A percentile compares a stretch with the other conserved stretches of the same genome.
Evolutionary conservation across 345 rosid species (phyloP).

Genomic region (Boechera divaricarpa): DNA sequence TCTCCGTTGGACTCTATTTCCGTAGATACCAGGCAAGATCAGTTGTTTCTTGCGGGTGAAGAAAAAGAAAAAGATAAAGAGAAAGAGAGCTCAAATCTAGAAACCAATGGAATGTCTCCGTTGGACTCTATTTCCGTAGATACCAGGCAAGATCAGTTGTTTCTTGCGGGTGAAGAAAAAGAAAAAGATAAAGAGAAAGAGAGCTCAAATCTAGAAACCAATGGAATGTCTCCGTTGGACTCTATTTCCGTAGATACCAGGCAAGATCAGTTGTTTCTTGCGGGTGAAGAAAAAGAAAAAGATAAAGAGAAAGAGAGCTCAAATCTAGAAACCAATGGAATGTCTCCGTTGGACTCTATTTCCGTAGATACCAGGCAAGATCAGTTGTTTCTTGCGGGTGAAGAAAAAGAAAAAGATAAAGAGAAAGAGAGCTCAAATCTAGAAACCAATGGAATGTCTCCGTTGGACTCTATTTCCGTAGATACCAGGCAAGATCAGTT

Average conservation of each 20-base stretch:
- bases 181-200: conserved; percentile 1
- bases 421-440: background rate
- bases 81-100: background rate
- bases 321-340: conserved; percentile 21
- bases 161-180: conserved; percentile 7
- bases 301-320: conserved; percentile 11
- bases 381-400: background rate
- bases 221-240: background rate
- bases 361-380: background rate
- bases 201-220: conserved; percentile 21
- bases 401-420: background rate
- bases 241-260: background rate
- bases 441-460: conserved; percentile 2
- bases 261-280: background rate
- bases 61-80: background rate
- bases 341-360: background rate
- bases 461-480: background rate
- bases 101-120: background rate
- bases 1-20: background rate
- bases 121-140: background rate
- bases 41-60: background rate
- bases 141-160: background rate
- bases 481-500: background rate
- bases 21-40: background rate
- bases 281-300: background rate